These are phyloP conservation scores for Coleophoma crateriformis DNA, from an alignment of 2,329 filamentous ascomycete genomes.

Conservation along the genomic window DNA sequence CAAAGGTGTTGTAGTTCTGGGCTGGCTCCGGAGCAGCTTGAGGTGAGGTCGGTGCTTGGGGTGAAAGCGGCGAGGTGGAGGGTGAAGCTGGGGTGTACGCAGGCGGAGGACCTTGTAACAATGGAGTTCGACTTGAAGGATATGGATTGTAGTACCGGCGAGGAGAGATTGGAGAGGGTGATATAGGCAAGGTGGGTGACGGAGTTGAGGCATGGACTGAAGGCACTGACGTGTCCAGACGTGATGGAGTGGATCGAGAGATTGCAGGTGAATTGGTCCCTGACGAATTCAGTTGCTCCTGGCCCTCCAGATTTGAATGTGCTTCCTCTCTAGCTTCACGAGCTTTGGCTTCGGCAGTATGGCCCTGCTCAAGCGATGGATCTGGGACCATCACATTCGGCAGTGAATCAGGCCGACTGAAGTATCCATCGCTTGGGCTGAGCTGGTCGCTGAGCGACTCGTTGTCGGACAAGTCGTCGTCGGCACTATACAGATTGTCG, in stretches of 20 bases:
- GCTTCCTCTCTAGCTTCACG: conserved; percentile 14
- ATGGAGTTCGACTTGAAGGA: conserved; percentile 7
- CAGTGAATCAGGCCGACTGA: conserved; percentile 13
- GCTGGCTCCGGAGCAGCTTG: conserved; percentile 1
- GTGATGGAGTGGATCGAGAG: conserved; percentile 10
- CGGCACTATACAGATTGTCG: conserved; percentile 18
- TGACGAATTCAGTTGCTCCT: conserved; percentile 10
- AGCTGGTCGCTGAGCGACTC: conserved; percentile 21
- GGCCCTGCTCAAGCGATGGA: conserved; percentile 14
- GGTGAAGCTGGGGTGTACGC: conserved; percentile 17
- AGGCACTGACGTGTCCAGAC: conserved; percentile 14
- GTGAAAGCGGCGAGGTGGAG: conserved; percentile 1
- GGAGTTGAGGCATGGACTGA: conserved; percentile 3
- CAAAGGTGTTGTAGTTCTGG: conserved; percentile 18
- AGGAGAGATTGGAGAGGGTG: conserved; percentile 8
- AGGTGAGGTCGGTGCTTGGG: conserved; percentile 1
- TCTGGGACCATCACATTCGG: conserved; percentile 16
- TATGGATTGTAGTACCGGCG: conserved; percentile 6
- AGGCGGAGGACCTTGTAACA: conserved; percentile 18
- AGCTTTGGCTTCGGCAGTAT: conserved; percentile 16
- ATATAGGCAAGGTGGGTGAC: conserved; percentile 8
- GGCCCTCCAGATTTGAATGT: conserved; percentile 7
- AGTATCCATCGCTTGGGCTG: conserved; percentile 24
- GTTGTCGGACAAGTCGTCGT: conserved; percentile 9
- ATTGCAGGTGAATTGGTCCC: conserved; percentile 10